Percentiles rank a stretch among this genome's conserved stretches.
phyloP scores from a whole-genome alignment of 345 rosid species.

The Arabidopsis suecica region DNA sequence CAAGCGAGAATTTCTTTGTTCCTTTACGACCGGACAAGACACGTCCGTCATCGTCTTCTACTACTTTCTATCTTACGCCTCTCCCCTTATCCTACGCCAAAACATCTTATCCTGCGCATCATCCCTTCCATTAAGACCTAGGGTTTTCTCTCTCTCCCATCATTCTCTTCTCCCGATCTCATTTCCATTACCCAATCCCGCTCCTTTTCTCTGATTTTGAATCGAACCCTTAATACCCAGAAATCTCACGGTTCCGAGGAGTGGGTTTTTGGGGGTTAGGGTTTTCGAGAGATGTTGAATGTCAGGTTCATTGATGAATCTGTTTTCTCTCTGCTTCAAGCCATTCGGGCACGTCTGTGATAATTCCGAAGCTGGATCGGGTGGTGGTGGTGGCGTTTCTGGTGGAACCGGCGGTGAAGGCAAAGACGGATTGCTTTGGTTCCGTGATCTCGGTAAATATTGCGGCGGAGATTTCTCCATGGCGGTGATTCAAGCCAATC shows the following conservation, averaged over 20 bases:
- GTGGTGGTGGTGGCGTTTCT: slow-evolving; percentile 28
- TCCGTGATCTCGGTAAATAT: slow-evolving; percentile 69
- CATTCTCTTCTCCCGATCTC: slow-evolving; percentile 36
- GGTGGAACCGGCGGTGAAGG: slow-evolving; percentile 55
- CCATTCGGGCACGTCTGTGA: slow-evolving; percentile 64
- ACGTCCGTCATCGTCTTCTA: slow-evolving; percentile 38
- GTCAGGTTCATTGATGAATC: slow-evolving; percentile 91
- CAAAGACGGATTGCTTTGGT: slow-evolving; percentile 83
- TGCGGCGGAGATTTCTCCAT: slow-evolving; percentile 82
- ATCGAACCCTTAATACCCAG: slow-evolving; percentile 30
- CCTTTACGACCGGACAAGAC: slow-evolving; percentile 75
- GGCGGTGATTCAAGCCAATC: slow-evolving; percentile 94
- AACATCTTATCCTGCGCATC: slow-evolving; percentile 44
- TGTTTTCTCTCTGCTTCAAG: slow-evolving; percentile 78
- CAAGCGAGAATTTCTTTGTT: slow-evolving; percentile 51
- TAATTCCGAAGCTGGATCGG: slow-evolving; percentile 37
- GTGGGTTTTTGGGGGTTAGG: slow-evolving; percentile 38
- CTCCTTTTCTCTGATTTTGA: slow-evolving; percentile 11
- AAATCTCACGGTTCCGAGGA: slow-evolving; percentile 19
- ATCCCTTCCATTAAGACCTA: slow-evolving; percentile 42
- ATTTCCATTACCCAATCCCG: slow-evolving; percentile 31
- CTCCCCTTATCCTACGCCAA: slow-evolving; percentile 40
- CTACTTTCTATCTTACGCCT: slow-evolving; percentile 40
- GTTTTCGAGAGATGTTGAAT: slow-evolving; percentile 83
- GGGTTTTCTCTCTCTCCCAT: slow-evolving; percentile 30